Base-by-base conservation (phyloP, 768 basidiomycete species). In the Rhizopogon salebrosus region DNA sequence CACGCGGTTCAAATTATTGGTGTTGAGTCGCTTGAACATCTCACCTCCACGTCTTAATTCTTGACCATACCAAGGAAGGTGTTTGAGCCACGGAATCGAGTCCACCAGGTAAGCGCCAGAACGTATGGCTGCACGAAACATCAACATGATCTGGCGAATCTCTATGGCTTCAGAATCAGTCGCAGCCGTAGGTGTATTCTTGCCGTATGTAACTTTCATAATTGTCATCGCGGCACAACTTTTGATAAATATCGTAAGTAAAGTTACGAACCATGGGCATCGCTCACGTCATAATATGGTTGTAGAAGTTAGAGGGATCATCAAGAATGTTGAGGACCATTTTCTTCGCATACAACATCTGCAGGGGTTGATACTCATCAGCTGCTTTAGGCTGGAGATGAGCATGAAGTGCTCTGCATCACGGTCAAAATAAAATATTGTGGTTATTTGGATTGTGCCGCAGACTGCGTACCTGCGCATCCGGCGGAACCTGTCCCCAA, bases 11-110 rank as follows among this genome's bases (percentile, higher is more conserved):
- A 84, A 62, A 39, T 80, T 78, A 1, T 67, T 64, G 52, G 68
- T 75, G 65, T 78, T 83, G 8, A 83, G 59, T 0, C 38, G 59
- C 1, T 76, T 63, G 55, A 83, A 81, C 48, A 79, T 76, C 3
- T 61, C 52, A 54, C 84, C 83, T 6, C 78, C 80, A 1, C 69
- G 69, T 50, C 73, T 72, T 6, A 87, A 68, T 49, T 80, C 78
- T 4, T 73, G 72, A 5, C 80, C 70, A 59, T 84, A 83, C n/a
- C 79, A 80, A 0, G 84, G 84, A n/a, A 85, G 58, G 60, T 78
- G 79, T 41, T 59, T 58, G 20, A 72, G 56, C 39, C 64, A 57
- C 3, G 72, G 70, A 14, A 65, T 62, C 4, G 46, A 56, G 52
- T 73, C 70, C n/a, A 72, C 68, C 18, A 65, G 55, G 42, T 68